Percentiles rank a stretch among this genome's conserved stretches.
phyloP scores from a whole-genome alignment of 2,329 filamentous ascomycete species.

The Pezizomycotina sp. region DNA sequence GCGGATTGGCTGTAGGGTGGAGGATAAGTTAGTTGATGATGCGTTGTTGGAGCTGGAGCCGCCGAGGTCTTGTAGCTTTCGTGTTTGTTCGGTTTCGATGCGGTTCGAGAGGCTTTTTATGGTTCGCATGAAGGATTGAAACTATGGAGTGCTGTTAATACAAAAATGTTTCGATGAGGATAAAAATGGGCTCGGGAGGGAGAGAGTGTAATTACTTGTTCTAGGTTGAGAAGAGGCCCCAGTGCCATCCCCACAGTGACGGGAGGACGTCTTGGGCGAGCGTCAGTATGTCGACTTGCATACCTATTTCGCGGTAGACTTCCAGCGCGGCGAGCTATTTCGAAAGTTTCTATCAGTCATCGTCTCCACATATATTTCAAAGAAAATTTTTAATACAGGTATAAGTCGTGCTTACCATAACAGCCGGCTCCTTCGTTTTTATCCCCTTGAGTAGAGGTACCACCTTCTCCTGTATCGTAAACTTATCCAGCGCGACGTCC shows the following conservation, averaged over 20 bases:
- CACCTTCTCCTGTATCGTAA: slow-evolving; percentile 95
- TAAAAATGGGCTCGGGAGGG: not conserved
- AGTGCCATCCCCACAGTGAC: slow-evolving; percentile 83
- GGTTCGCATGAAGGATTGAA: slow-evolving; percentile 74
- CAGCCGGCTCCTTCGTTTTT: slow-evolving; percentile 93
- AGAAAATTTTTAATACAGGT: not conserved
- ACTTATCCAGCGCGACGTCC: slow-evolving; percentile 80
- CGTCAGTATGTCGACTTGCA: slow-evolving; percentile 71
- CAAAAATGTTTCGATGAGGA: not conserved
- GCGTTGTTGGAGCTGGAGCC: not conserved
- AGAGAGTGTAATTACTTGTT: slow-evolving; percentile 33
- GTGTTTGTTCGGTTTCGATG: slow-evolving; percentile 76
- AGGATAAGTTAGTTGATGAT: not conserved
- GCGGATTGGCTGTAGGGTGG: slow-evolving; percentile 28
- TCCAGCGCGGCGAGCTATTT: slow-evolving; percentile 62
- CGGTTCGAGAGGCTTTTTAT: slow-evolving; percentile 64
- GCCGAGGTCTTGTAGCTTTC: slow-evolving; percentile 70
- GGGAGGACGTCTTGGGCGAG: slow-evolving; percentile 82
- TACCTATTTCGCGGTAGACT: slow-evolving; percentile 69
- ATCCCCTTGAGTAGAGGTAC: slow-evolving; percentile 79
- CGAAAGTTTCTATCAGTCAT: too few relatives aligned
- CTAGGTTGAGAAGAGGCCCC: slow-evolving; percentile 70
- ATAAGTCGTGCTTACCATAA: slow-evolving; percentile 45
- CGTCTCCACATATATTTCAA: slow-evolving; percentile 25
- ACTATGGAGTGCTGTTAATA: slow-evolving; percentile 34